Evolutionary conservation across 1,139 yeast species (phyloP).

Genomic region (Pichia sp.): DNA sequence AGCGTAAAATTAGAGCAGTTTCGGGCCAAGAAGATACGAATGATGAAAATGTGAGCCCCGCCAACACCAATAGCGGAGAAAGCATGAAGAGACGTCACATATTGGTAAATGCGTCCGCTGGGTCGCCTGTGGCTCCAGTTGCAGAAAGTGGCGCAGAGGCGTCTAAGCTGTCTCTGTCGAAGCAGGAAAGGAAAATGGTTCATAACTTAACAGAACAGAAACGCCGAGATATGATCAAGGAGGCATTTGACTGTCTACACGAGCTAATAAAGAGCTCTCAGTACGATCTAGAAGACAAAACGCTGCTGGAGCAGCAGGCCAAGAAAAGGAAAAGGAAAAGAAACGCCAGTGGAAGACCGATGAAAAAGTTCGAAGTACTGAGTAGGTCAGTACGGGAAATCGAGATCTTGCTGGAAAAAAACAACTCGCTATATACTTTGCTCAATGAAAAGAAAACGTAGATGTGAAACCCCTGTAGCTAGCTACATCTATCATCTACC

Average conservation of each 20-base stretch:
- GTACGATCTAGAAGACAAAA: slow-evolving; percentile 15
- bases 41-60: no score
- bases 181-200: slow-evolving; percentile 65
- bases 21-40: neutral
- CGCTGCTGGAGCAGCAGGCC: neutral
- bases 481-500: neutral
- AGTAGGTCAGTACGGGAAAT: slow-evolving; percentile 15
- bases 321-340: slow-evolving; percentile 12
- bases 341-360: neutral
- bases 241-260: slow-evolving; percentile 50
- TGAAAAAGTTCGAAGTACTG: slow-evolving; percentile 16
- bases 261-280: slow-evolving; percentile 28
- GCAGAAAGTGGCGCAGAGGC: neutral
- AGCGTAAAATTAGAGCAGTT: neutral
- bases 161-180: slow-evolving; percentile 36
- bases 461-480: neutral
- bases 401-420: slow-evolving; percentile 7
- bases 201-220: slow-evolving; percentile 76
- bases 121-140: neutral
- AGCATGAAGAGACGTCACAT: neutral
- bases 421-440: slow-evolving; percentile 4
- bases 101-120: neutral
- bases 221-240: slow-evolving; percentile 66
- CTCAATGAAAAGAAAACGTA: slow-evolving; percentile 4
- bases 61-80: neutral